Percentiles rank a stretch among this genome's conserved stretches.
Conservation (phyloP, 257 asterid species). For the Przewalskia tangutica region DNA sequence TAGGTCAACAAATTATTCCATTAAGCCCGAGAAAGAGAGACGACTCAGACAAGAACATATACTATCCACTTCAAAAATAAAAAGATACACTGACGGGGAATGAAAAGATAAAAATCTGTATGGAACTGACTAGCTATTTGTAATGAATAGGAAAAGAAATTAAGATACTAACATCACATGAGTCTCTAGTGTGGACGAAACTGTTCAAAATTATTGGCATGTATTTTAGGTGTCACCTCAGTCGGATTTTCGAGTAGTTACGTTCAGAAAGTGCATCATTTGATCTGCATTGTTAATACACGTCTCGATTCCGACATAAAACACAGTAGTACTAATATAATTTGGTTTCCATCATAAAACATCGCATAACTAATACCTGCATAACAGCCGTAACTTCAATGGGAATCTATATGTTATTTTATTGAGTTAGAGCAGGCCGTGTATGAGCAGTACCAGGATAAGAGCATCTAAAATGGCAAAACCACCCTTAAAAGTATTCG, state of each 20-base stretch:
- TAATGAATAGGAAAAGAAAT: background rate
- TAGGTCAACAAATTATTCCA: background rate
- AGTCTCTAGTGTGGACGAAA: background rate
- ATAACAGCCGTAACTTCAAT: too few relatives aligned
- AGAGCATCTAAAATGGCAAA: too few relatives aligned
- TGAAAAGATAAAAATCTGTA: background rate
- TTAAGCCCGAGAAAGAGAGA: background rate
- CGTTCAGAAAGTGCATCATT: background rate
- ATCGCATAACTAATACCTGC: too few relatives aligned
- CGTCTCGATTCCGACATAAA: background rate
- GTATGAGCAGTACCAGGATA: too few relatives aligned
- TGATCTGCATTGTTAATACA: background rate
- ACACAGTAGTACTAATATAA: too few relatives aligned
- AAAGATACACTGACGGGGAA: background rate
- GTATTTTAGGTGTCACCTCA: background rate
- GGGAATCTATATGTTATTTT: too few relatives aligned
- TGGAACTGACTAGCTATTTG: background rate
- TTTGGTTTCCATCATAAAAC: background rate
- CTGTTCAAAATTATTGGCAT: background rate
- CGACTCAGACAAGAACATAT: background rate
- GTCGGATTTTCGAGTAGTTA: background rate
- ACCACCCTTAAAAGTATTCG: too few relatives aligned
- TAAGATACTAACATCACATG: background rate
- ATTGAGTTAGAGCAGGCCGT: too few relatives aligned
- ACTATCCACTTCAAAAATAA: background rate